Evolutionary conservation across 2,329 filamentous ascomycete species (phyloP).

Genomic region (Ophiostoma montium): DNA sequence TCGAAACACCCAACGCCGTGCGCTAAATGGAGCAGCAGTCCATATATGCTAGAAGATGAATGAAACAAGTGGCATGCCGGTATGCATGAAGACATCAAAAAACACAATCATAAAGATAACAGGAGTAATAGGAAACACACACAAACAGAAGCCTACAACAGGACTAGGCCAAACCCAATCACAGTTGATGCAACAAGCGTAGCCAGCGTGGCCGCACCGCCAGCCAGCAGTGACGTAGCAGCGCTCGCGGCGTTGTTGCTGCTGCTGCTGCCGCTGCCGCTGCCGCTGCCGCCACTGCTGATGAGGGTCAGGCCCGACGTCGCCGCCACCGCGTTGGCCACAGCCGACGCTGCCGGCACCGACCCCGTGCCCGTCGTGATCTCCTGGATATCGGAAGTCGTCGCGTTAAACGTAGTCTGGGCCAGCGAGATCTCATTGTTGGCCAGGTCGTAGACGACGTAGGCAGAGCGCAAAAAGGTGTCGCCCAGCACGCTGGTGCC

Average conservation of each 20-base stretch:
- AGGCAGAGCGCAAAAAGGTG: conserved; percentile 61
- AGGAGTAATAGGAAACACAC: conserved; percentile 13
- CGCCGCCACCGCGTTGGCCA: conserved; percentile 34
- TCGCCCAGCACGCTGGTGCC: conserved; percentile 54
- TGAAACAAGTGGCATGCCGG: background rate
- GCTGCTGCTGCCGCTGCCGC: background rate
- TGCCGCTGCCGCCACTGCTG: background rate
- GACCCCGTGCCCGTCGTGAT: conserved; percentile 34
- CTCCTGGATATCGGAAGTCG: conserved; percentile 35
- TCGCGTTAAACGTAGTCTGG: conserved; percentile 48
- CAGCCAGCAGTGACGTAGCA: background rate
- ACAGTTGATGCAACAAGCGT: conserved; percentile 3
- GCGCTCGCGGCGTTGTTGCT: background rate
- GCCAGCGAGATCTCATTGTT: conserved; percentile 60
- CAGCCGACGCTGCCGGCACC: conserved; percentile 40
- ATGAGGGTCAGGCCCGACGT: conserved; percentile 25
- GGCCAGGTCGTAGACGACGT: conserved; percentile 60
- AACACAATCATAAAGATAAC: conserved; percentile 25
- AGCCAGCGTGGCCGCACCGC: background rate
- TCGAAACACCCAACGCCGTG: background rate
- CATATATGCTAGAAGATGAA: background rate
- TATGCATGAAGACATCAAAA: background rate
- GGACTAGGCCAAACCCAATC: conserved; percentile 6
- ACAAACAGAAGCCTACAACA: conserved; percentile 20
- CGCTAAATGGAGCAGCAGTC: background rate